Conservation (phyloP, 345 rosid species). For the Laguncularia racemosa region DNA sequence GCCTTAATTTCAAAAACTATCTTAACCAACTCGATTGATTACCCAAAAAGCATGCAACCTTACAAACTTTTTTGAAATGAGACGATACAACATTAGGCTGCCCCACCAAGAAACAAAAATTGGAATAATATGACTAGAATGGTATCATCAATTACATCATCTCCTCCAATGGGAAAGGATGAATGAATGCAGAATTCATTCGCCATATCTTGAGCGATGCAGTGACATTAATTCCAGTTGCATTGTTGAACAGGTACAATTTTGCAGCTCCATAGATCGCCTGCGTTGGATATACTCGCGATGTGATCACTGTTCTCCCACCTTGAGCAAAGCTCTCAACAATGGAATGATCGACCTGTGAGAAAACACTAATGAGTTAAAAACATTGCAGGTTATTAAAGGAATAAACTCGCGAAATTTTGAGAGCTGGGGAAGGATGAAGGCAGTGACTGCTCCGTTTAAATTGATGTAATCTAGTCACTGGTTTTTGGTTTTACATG, state of each 20-base stretch:
- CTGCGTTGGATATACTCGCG: slow-evolving; percentile 77
- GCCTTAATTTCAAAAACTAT: no score
- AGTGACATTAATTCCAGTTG: slow-evolving; percentile 58
- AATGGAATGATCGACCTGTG: slow-evolving; percentile 91
- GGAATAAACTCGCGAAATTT: no score
- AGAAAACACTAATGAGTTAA: background rate
- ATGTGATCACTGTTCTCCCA: slow-evolving; percentile 73
- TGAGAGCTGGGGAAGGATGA: no score
- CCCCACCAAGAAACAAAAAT: background rate
- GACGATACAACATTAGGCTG: no score
- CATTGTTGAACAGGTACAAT: slow-evolving; percentile 80
- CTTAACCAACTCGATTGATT: no score
- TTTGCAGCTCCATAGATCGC: slow-evolving; percentile 81
- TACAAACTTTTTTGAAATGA: no score
- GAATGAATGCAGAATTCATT: slow-evolving; percentile 70
- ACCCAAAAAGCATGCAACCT: no score
- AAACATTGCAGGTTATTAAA: no score
- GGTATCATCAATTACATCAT: background rate
- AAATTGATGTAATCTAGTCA: no score
- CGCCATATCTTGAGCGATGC: slow-evolving; percentile 75
- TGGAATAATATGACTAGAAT: background rate
- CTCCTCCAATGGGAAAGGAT: slow-evolving; percentile 34
- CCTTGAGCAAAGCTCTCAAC: slow-evolving; percentile 84
- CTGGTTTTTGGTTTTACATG: no score
- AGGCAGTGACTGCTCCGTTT: no score